These are phyloP conservation scores for Vaccinium vitisidaea DNA, from an alignment of 148 eudicot genomes.

Conservation along the genomic window DNA sequence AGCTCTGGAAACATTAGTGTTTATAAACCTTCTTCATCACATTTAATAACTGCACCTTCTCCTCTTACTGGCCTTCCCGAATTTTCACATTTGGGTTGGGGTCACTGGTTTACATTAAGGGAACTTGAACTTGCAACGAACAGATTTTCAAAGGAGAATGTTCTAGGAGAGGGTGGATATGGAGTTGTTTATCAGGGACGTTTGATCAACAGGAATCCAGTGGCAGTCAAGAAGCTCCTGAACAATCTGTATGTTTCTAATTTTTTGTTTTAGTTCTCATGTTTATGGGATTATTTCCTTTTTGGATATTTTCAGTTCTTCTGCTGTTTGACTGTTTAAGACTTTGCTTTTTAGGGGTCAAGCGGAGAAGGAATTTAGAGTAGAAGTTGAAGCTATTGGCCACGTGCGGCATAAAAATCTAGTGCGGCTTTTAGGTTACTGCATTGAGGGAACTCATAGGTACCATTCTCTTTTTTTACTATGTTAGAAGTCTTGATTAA, in stretches of 20 bases:
- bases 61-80: constrained; percentile 69
- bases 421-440: constrained; percentile 68
- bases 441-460: constrained; percentile 76
- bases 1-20: constrained; percentile 40
- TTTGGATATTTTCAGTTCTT: not conserved
- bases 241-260: constrained; percentile 54
- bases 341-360: constrained; percentile 44
- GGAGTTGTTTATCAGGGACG: constrained; percentile 64
- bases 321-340: constrained; percentile 10
- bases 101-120: constrained; percentile 75
- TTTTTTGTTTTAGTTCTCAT: constrained; percentile 1
- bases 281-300: not conserved
- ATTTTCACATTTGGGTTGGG: constrained; percentile 79
- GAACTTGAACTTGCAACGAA: constrained; percentile 68
- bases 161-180: constrained; percentile 79
- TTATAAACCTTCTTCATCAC: constrained; percentile 50
- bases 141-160: constrained; percentile 66
- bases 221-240: constrained; percentile 65
- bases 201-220: constrained; percentile 62
- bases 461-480: constrained; percentile 15
- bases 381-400: constrained; percentile 76
- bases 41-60: constrained; percentile 65
- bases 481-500: not conserved
- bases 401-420: constrained; percentile 70
- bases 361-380: constrained; percentile 73